phyloP scores from a whole-genome alignment of 2,329 filamentous ascomycete genomes.

The Fusarium sp. region DNA sequence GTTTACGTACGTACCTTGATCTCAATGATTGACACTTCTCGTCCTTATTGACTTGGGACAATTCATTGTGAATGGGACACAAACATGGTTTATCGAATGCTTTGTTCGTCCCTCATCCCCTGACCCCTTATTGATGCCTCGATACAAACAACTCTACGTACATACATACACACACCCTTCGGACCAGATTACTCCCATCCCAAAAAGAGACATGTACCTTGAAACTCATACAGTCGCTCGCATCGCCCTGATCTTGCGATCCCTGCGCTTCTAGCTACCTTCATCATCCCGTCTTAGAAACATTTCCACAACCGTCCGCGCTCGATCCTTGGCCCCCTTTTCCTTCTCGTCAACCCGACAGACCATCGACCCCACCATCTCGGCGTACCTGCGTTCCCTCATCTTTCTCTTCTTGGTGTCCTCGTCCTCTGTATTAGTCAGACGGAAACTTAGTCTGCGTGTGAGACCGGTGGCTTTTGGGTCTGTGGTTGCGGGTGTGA shows the following conservation, averaged over 20 bases:
- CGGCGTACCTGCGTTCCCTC: constrained; percentile 71
- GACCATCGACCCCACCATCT: constrained; percentile 71
- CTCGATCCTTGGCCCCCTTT: constrained; percentile 70
- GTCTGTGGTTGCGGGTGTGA: constrained; percentile 53
- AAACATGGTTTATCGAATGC: not conserved
- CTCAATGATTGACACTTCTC: not conserved
- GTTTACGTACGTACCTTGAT: not conserved
- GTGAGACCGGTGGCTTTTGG: constrained; percentile 46
- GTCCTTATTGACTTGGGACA: constrained; percentile 7
- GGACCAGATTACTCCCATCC: constrained; percentile 21
- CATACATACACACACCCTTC: not conserved
- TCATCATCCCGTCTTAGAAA: constrained; percentile 62
- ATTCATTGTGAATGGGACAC: not conserved
- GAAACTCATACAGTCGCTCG: constrained; percentile 27
- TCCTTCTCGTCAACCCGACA: constrained; percentile 69
- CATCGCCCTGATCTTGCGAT: constrained; percentile 21
- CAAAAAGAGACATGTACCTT: not conserved
- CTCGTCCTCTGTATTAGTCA: constrained; percentile 45
- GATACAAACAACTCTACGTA: constrained; percentile 10
- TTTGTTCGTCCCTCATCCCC: not conserved
- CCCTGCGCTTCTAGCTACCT: constrained; percentile 43
- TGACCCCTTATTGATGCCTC: constrained; percentile 11
- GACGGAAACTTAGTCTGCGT: constrained; percentile 60
- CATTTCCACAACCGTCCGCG: constrained; percentile 74
- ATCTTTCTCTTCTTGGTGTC: constrained; percentile 59